Base-by-base conservation (phyloP, 768 basidiomycete species). In the Tubosaeta sp. region DNA sequence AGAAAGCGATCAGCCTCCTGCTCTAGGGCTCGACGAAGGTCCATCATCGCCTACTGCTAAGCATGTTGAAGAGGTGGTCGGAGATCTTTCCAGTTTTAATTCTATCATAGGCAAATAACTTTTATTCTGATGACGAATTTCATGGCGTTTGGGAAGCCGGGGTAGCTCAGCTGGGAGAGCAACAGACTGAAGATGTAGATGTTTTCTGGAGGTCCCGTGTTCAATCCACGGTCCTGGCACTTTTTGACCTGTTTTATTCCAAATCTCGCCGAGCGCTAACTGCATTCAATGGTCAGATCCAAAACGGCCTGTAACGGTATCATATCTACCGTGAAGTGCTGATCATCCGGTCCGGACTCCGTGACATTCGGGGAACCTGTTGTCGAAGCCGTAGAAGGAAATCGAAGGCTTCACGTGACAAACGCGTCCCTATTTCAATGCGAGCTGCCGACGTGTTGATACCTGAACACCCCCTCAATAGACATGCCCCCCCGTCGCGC, bases 101-200 rank as follows among this genome's bases (percentile, higher is more conserved):
- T 52, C 50, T 38, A 56, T 30, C n/a, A 16, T 34, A 49, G 32
- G 30, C 30, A 34, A 18, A 41, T 29, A 18, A 11, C n/a, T 36
- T 46, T 24, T n/a, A 24, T 24, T 25, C 14, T 38, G 40, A 31
- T 11, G 2, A 8, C 21, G 9, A 24, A 18, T 3, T 9, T 3
- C 16, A 14, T n/a, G 5, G 22, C 3, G 29, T 21, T 8, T 8
- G 3, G 3, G 6, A 48, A 46, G 79, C 78, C 79, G 77, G 75
- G 76, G 71, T 82, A 82, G 81, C 81, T 82, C 81, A 82, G 80
- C 75, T 82, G 81, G 81, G 81, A 82, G 80, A 82, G 80, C 81
- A 81, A 77, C 76, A 81, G 81, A 82, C 81, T 82, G 80, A 82
- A 82, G 79, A 36, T 19, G 16, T 24, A 19, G 27, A 29, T 22